These are phyloP conservation scores for Scleroderma citrinum DNA, from an alignment of 768 basidiomycete species.

Conservation along the genomic window DNA sequence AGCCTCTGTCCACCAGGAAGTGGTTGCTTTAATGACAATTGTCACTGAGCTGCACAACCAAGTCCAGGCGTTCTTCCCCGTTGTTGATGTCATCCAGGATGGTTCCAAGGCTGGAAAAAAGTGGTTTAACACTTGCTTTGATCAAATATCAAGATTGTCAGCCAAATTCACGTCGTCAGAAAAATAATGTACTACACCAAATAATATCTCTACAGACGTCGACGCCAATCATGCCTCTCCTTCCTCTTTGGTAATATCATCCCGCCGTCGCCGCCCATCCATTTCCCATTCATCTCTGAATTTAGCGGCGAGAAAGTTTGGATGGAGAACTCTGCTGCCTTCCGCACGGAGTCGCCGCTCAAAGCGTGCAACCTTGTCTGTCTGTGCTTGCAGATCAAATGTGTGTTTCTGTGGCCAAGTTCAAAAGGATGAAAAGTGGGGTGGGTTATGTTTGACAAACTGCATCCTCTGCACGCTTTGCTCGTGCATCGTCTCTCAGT, in stretches of 20 bases:
- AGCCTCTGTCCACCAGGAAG: slow-evolving; percentile 33
- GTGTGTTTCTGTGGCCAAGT: slow-evolving; percentile 34
- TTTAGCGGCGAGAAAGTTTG: slow-evolving; percentile 54
- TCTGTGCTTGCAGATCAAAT: slow-evolving; percentile 54
- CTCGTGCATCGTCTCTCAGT: slow-evolving; percentile 65
- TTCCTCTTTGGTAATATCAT: slow-evolving; percentile 21
- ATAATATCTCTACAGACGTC: background rate
- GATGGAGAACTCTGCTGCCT: slow-evolving; percentile 54
- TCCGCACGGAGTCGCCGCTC: slow-evolving; percentile 48
- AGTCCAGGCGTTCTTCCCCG: slow-evolving; percentile 20
- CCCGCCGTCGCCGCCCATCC: slow-evolving; percentile 29
- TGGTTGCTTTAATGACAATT: slow-evolving; percentile 33
- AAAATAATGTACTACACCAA: slow-evolving; percentile 9
- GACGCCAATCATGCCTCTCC: slow-evolving; percentile 22
- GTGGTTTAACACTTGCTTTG: slow-evolving; percentile 65
- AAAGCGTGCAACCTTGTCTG: slow-evolving; percentile 56
- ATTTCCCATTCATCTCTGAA: slow-evolving; percentile 49
- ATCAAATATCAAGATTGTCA: slow-evolving; percentile 48
- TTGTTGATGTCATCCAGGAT: slow-evolving; percentile 13
- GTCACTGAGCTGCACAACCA: slow-evolving; percentile 33
- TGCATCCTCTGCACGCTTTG: slow-evolving; percentile 48
- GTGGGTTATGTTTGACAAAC: slow-evolving; percentile 31
- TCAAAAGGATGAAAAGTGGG: slow-evolving; percentile 6
- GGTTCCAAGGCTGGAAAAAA: slow-evolving; percentile 34
- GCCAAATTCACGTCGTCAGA: background rate